Evolutionary conservation across 345 rosid genomes (phyloP).

Genomic region (Populus davidiana): DNA sequence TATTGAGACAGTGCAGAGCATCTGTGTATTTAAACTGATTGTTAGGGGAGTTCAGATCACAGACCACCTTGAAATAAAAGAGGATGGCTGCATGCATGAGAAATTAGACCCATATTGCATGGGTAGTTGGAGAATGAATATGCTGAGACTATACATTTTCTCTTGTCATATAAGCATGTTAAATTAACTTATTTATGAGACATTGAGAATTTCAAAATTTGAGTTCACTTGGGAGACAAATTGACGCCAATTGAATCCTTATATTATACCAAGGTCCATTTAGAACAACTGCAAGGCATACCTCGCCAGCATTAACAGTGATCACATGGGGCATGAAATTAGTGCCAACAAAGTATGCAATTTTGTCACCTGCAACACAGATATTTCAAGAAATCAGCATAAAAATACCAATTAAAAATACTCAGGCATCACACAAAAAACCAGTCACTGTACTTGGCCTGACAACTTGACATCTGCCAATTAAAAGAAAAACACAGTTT

Average conservation of each 20-base stretch:
- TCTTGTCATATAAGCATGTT: neutral
- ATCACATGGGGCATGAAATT: slow-evolving; percentile 83
- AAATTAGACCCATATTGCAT: neutral
- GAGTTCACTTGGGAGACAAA: neutral
- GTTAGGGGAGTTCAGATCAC: neutral
- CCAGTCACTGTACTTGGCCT: neutral
- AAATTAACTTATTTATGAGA: neutral
- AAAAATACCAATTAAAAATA: neutral
- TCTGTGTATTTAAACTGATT: neutral
- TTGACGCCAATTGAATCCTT: neutral
- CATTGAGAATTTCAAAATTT: neutral
- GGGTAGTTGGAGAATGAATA: neutral
- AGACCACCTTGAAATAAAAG: neutral
- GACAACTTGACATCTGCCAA: neutral
- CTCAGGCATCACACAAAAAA: neutral
- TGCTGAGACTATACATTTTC: neutral
- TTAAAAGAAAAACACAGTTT: neutral
- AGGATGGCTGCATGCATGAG: neutral
- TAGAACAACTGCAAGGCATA: slow-evolving; percentile 26
- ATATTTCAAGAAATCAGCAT: slow-evolving; percentile 11
- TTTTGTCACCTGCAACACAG: slow-evolving; percentile 44
- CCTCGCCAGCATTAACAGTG: slow-evolving; percentile 90
- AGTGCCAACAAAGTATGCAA: slow-evolving; percentile 55
- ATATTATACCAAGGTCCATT: neutral
- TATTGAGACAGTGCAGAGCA: neutral